These are phyloP conservation scores for Kandelia obovata DNA, from an alignment of 345 rosid species.

Conservation along the genomic window DNA sequence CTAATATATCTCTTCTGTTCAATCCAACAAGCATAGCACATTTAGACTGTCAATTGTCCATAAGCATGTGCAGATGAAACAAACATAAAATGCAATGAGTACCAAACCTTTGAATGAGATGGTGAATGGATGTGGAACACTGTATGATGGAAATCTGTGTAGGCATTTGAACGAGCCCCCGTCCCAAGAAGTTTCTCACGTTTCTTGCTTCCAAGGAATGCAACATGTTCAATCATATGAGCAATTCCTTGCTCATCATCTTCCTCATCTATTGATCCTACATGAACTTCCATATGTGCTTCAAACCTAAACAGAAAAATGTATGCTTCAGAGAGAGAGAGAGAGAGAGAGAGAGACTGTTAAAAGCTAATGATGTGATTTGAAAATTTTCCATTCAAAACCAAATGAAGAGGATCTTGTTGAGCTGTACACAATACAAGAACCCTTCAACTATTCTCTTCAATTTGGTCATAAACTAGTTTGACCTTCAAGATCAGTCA, in stretches of 20 bases:
- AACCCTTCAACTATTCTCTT: neutral
- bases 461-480: neutral
- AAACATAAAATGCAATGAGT: too few species aligned
- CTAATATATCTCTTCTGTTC: neutral
- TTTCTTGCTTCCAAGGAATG: constrained; percentile 97
- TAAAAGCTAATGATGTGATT: too few species aligned
- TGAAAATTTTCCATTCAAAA: too few species aligned
- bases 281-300: constrained; percentile 99
- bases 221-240: constrained; percentile 99
- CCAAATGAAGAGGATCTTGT: neutral
- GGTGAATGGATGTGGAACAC: constrained; percentile 99
- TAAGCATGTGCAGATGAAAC: too few species aligned
- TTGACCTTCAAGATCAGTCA: neutral
- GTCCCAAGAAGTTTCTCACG: constrained; percentile 99
- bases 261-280: constrained; percentile 95
- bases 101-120: constrained; percentile 71
- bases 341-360: constrained; percentile 11
- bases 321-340: constrained; percentile 8
- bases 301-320: constrained; percentile 64
- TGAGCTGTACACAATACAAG: neutral
- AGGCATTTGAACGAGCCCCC: constrained; percentile 97
- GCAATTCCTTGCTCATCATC: constrained; percentile 99
- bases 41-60: too few species aligned
- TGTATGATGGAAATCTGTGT: constrained; percentile 99
- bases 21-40: neutral